phyloP scores from a whole-genome alignment of 306 rosid genomes.

The Begonia fuchsioides region DNA sequence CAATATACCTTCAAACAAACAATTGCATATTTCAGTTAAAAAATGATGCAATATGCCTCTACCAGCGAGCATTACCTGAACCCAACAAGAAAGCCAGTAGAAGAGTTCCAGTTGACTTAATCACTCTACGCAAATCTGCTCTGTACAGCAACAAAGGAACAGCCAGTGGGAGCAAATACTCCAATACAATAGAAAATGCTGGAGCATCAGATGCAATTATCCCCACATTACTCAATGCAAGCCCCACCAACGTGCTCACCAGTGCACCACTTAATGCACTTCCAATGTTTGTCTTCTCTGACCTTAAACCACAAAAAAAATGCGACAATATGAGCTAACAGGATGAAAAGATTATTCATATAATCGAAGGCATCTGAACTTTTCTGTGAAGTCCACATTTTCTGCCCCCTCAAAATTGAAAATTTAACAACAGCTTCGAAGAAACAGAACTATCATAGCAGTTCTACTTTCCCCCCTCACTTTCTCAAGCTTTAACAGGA shows the following conservation, averaged over 20 bases:
- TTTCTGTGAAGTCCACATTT: too few species aligned
- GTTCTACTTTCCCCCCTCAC: neutral
- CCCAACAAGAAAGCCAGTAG: constrained; percentile 69
- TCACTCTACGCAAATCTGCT: constrained; percentile 61
- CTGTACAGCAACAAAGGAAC: constrained; percentile 53
- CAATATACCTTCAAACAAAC: too few species aligned
- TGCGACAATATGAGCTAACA: neutral
- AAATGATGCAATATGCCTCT: neutral
- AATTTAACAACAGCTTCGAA: too few species aligned
- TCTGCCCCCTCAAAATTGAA: too few species aligned
- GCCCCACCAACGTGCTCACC: constrained; percentile 50
- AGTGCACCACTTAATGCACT: constrained; percentile 56
- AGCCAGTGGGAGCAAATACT: constrained; percentile 46
- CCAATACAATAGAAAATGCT: constrained; percentile 38
- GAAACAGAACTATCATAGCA: too few species aligned
- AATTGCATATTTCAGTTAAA: neutral
- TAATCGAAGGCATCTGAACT: too few species aligned
- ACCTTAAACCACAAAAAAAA: constrained; percentile 19
- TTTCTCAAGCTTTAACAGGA: constrained; percentile 1
- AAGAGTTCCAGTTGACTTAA: constrained; percentile 57
- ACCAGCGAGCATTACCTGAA: constrained; percentile 26
- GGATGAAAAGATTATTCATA: too few species aligned
- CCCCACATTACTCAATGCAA: constrained; percentile 59
- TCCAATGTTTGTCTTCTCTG: constrained; percentile 63
- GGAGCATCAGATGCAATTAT: constrained; percentile 36